Percentiles rank a stretch among this genome's conserved stretches.
phyloP scores from a whole-genome alignment of 768 basidiomycete species.

The Suillus subaureus region DNA sequence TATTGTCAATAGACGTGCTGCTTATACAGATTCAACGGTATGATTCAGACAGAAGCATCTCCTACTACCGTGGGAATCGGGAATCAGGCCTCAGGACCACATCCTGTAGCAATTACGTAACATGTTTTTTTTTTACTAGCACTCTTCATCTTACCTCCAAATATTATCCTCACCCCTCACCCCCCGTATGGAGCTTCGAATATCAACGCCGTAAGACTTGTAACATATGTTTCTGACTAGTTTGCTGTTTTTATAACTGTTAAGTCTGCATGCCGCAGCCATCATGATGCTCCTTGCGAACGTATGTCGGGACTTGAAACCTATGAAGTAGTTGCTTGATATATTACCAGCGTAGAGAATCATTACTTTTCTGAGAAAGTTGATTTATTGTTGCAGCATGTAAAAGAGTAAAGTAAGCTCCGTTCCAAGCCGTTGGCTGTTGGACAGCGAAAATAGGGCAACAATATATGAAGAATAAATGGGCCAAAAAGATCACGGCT shows the following conservation, averaged over 20 bases:
- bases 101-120: too few species aligned
- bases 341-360: not conserved
- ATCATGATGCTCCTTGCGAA: not conserved
- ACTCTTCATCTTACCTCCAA: too few species aligned
- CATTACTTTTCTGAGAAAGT: not conserved
- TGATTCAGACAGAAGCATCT: too few species aligned
- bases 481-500: not conserved
- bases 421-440: not conserved
- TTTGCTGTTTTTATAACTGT: not conserved
- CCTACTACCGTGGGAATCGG: too few species aligned
- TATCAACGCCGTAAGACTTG: not conserved
- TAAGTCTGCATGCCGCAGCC: too few species aligned
- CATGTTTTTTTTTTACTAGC: too few species aligned
- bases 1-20: too few species aligned
- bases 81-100: too few species aligned
- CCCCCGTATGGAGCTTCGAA: not conserved
- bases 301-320: not conserved
- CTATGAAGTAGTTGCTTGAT: not conserved
- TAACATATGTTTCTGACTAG: not conserved
- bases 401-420: not conserved
- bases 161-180: too few species aligned
- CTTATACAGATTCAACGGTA: too few species aligned
- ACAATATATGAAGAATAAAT: slow-evolving; percentile 6
- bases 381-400: not conserved
- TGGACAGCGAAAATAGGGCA: not conserved